Percentiles rank a stretch among this genome's conserved stretches.
Conservation (phyloP, 2,329 filamentous ascomycete species). For the Penicillium brevicompactum region DNA sequence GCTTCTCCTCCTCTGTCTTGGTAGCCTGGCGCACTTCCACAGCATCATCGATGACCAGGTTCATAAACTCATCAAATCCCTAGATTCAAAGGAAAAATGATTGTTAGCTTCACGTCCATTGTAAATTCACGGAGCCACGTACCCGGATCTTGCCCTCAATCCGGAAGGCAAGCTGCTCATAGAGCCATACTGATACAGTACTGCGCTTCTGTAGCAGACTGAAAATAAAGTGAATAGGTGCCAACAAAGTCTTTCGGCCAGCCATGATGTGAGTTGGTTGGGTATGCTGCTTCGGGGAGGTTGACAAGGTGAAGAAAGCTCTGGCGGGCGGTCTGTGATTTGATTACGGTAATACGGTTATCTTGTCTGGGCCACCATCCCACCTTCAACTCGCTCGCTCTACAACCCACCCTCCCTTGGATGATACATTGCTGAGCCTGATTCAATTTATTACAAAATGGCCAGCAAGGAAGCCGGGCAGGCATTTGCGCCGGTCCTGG, state of each 20-base stretch:
- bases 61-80: conserved; percentile 99
- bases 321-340: conserved; percentile 27
- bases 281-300: conserved; percentile 10
- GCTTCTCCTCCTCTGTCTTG: conserved; percentile 77
- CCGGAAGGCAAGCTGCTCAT: conserved; percentile 89
- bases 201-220: conserved; percentile 84
- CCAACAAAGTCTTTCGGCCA: conserved; percentile 69
- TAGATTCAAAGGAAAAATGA: conserved; percentile 39
- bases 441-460: conserved; percentile 53
- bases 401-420: conserved; percentile 3
- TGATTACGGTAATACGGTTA: conserved; percentile 25
- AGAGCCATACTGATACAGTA: conserved; percentile 92
- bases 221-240: conserved; percentile 87
- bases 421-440: conserved; percentile 13
- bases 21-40: conserved; percentile 85
- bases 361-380: conserved; percentile 25
- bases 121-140: conserved; percentile 37
- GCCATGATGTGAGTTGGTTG: conserved; percentile 46
- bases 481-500: conserved; percentile 80
- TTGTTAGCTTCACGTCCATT: conserved; percentile 6
- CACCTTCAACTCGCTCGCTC: conserved; percentile 23
- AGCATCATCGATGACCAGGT: conserved; percentile 92
- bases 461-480: conserved; percentile 68
- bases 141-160: conserved; percentile 97
- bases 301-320: conserved; percentile 19